Percentiles rank a stretch among this genome's conserved stretches.
Evolutionary conservation across 2,329 filamentous ascomycete species (phyloP).

Genomic region (Fusarium heterosporum): DNA sequence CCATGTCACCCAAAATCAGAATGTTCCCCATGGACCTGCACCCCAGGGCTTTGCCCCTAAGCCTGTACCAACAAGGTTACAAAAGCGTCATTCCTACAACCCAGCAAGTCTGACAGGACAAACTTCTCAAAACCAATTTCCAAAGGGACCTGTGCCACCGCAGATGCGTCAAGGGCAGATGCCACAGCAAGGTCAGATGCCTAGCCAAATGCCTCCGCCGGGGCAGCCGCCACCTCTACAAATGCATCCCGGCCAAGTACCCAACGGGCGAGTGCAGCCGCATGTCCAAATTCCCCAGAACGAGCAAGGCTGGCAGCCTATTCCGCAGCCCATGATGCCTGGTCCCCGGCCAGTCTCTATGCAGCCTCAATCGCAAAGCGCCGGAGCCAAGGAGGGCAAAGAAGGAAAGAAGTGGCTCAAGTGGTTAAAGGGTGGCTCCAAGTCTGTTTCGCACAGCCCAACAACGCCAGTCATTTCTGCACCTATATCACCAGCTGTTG

Average conservation of each 20-base stretch:
- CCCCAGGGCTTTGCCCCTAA: slow-evolving; percentile 14
- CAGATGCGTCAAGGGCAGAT: slow-evolving; percentile 9
- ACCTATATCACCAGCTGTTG: slow-evolving; percentile 17
- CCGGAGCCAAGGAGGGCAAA: slow-evolving; percentile 40
- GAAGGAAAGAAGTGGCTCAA: slow-evolving; percentile 45
- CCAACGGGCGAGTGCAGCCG: slow-evolving; percentile 28
- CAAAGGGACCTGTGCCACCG: slow-evolving; percentile 5
- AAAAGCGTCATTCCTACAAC: slow-evolving; percentile 32
- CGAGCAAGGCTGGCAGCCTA: slow-evolving; percentile 32
- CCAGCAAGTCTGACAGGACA: slow-evolving; percentile 23
- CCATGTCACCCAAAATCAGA: slow-evolving; percentile 9
- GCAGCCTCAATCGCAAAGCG: slow-evolving; percentile 33
- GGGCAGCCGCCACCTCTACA: slow-evolving; percentile 19
- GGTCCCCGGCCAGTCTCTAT: slow-evolving; percentile 32
- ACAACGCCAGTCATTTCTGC: slow-evolving; percentile 30
- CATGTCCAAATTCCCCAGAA: slow-evolving; percentile 37
- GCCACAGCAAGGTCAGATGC: background rate
- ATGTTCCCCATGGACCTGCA: slow-evolving; percentile 13
- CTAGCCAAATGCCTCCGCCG: slow-evolving; percentile 1
- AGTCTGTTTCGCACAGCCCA: slow-evolving; percentile 37
- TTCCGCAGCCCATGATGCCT: slow-evolving; percentile 29
- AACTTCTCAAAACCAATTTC: slow-evolving; percentile 12
- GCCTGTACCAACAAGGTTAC: slow-evolving; percentile 19
- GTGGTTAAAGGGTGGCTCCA: slow-evolving; percentile 43
- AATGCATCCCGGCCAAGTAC: slow-evolving; percentile 7